A percentile compares a stretch with the other conserved stretches of the same genome.
Evolutionary conservation across 2,329 filamentous ascomycete genomes (phyloP).

Genomic region (Trichoderma asperellum): DNA sequence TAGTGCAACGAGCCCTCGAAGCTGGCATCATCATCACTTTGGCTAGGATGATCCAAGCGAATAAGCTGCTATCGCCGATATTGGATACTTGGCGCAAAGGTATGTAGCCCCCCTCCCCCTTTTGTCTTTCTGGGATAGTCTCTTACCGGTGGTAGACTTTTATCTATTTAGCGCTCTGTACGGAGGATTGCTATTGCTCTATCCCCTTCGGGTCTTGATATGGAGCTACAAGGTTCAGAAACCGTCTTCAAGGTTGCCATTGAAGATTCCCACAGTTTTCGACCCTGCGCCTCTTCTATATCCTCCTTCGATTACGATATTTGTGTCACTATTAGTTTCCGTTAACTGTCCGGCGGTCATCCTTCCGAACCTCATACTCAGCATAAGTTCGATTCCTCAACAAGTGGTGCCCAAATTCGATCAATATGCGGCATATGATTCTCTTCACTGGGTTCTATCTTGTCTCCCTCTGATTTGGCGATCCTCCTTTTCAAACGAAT

Average conservation of each 20-base stretch:
- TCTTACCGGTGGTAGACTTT: conserved; percentile 46
- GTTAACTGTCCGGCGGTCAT: conserved; percentile 63
- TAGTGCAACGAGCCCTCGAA: conserved; percentile 58
- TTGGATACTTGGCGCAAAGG: conserved; percentile 55
- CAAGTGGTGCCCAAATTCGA: conserved; percentile 69
- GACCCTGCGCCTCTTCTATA: conserved; percentile 93
- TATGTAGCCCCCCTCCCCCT: conserved; percentile 37
- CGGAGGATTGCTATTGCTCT: conserved; percentile 51
- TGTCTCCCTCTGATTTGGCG: conserved; percentile 63
- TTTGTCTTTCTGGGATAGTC: background rate
- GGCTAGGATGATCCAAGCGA: conserved; percentile 52
- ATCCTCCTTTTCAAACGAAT: conserved; percentile 29
- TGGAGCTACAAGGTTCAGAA: conserved; percentile 51
- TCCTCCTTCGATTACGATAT: conserved; percentile 73
- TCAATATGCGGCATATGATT: conserved; percentile 60
- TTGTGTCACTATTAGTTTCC: conserved; percentile 76
- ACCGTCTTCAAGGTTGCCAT: conserved; percentile 45
- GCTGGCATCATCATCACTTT: conserved; percentile 55
- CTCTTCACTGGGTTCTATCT: conserved; percentile 79
- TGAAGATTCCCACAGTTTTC: conserved; percentile 72
- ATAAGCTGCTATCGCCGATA: conserved; percentile 51
- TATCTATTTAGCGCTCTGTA: conserved; percentile 44
- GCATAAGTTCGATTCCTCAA: conserved; percentile 75
- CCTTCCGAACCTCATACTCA: conserved; percentile 80
- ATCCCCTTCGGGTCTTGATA: conserved; percentile 62